Evolutionary conservation across 169 alveolate species (phyloP).

Genomic region (Cystoisospora suis): DNA sequence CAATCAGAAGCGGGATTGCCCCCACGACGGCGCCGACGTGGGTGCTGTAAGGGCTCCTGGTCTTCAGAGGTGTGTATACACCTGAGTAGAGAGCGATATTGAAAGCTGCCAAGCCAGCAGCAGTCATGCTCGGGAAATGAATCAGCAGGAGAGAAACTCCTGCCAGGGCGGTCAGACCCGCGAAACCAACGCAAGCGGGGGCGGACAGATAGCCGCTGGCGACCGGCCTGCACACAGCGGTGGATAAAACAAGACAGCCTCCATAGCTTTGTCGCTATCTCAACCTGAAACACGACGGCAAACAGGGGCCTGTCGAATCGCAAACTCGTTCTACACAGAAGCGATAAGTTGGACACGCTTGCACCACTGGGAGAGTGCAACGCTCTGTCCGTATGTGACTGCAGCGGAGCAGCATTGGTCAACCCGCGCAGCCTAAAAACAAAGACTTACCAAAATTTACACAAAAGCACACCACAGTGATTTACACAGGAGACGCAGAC

Average conservation of each 20-base stretch:
- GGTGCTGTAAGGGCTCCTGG: conserved; percentile 50
- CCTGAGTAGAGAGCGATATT: conserved; percentile 52
- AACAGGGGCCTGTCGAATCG: too few species aligned
- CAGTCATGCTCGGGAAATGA: neutral
- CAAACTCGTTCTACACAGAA: too few species aligned
- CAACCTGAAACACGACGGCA: too few species aligned
- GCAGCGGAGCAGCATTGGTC: too few species aligned
- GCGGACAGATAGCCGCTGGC: conserved; percentile 11
- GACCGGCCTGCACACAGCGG: conserved; percentile 11
- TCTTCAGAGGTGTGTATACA: conserved; percentile 64
- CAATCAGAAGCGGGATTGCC: conserved; percentile 58
- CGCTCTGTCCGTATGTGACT: too few species aligned
- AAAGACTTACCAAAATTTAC: too few species aligned
- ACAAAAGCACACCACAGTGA: too few species aligned
- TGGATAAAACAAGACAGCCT: neutral
- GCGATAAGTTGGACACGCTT: too few species aligned
- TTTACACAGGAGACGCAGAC: too few species aligned
- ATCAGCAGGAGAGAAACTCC: conserved; percentile 33
- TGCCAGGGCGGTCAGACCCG: conserved; percentile 21
- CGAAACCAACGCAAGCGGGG: neutral
- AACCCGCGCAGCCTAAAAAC: too few species aligned
- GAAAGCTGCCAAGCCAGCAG: conserved; percentile 44
- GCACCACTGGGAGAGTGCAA: too few species aligned
- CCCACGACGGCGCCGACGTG: conserved; percentile 66
- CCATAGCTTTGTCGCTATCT: too few species aligned